A percentile compares a stretch with the other conserved stretches of the same genome.
These are phyloP conservation scores for Epichloe hybrida DNA, from an alignment of 2,329 filamentous ascomycete species.

Conservation along the genomic window DNA sequence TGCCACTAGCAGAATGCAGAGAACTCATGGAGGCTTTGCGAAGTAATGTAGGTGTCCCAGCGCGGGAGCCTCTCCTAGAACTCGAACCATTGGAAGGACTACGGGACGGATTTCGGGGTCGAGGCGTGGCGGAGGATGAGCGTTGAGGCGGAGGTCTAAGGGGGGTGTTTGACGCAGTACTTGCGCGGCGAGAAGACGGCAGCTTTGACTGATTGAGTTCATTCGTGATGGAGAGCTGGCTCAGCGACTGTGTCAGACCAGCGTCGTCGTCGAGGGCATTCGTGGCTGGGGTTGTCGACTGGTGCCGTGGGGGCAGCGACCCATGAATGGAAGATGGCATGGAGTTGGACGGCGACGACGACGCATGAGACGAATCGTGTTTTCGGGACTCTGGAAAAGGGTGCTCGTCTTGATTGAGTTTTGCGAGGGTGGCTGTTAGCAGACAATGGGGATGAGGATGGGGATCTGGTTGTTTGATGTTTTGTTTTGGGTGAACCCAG, in stretches of 20 bases:
- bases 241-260: slow-evolving; percentile 28
- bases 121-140: slow-evolving; percentile 26
- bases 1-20: slow-evolving; percentile 34
- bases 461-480: no score
- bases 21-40: slow-evolving; percentile 46
- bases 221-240: slow-evolving; percentile 29
- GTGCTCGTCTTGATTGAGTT: no score
- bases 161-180: slow-evolving; percentile 19
- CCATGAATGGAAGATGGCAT: slow-evolving; percentile 2
- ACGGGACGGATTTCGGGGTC: slow-evolving; percentile 23
- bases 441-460: no score
- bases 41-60: slow-evolving; percentile 36
- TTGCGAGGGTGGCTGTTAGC: no score
- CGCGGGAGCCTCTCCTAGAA: slow-evolving; percentile 32
- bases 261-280: slow-evolving; percentile 10
- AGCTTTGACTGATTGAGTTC: slow-evolving; percentile 17
- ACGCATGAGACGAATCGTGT: slow-evolving; percentile 1
- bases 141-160: slow-evolving; percentile 24
- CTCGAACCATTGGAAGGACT: slow-evolving; percentile 29
- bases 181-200: slow-evolving; percentile 1
- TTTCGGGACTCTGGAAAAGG: neutral
- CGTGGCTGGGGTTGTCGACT: neutral
- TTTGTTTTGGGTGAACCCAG: no score
- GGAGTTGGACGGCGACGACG: neutral
- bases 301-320: slow-evolving; percentile 1